Percentiles rank a stretch among this genome's conserved stretches.
Conservation (phyloP, 805 yeast genomes). For the Candida manassasensis region DNA sequence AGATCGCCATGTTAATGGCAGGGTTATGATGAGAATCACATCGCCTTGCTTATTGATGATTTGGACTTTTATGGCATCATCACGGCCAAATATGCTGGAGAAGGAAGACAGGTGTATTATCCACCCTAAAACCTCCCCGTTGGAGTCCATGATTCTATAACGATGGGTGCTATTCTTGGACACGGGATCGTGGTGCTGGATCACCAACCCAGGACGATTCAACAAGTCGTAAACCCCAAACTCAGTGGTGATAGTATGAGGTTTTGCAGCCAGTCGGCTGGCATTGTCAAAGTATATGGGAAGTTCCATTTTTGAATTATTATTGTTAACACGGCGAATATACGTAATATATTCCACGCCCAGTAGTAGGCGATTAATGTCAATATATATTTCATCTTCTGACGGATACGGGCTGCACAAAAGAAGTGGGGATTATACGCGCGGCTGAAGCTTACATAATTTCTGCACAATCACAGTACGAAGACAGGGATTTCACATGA, state of each 20-base stretch:
- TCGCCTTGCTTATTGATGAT: neutral
- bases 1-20: neutral
- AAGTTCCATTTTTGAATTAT: neutral
- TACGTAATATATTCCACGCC: too few relatives aligned
- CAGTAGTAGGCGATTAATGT: too few relatives aligned
- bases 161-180: neutral
- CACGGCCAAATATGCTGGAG: neutral
- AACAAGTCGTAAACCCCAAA: neutral
- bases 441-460: too few relatives aligned
- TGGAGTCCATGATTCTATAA: neutral
- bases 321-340: too few relatives aligned
- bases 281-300: neutral
- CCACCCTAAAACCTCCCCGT: neutral
- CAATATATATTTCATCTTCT: too few relatives aligned
- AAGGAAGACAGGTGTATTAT: neutral
- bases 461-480: too few relatives aligned
- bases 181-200: neutral
- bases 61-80: neutral
- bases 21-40: slow-evolving; percentile 1
- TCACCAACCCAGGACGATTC: neutral
- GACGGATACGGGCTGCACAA: too few relatives aligned
- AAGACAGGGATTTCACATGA: too few relatives aligned
- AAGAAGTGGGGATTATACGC: too few relatives aligned
- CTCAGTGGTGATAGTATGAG: neutral
- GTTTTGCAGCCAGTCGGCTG: slow-evolving; percentile 1